Conservation (phyloP, 2,329 filamentous ascomycete species). For the Microthyrium microscopicum region DNA sequence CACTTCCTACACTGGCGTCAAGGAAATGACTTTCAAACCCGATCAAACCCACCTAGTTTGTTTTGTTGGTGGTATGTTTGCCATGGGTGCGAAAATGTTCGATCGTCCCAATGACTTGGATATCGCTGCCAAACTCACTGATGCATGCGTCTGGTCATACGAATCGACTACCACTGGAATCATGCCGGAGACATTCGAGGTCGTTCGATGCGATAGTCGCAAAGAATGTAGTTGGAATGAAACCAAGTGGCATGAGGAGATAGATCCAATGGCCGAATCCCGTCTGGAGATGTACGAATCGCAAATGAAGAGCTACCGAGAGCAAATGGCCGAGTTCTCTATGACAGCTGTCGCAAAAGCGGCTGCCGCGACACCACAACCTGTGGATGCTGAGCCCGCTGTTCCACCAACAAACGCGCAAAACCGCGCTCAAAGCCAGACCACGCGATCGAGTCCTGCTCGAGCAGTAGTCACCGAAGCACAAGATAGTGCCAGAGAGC, state of each 20-base stretch:
- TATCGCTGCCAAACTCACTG: slow-evolving; percentile 39
- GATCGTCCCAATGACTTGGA: slow-evolving; percentile 35
- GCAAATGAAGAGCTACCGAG: slow-evolving; percentile 16
- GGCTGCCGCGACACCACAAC: neutral
- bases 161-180: slow-evolving; percentile 38
- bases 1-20: slow-evolving; percentile 12
- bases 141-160: slow-evolving; percentile 49
- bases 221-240: slow-evolving; percentile 28
- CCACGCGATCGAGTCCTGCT: neutral
- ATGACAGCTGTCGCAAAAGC: neutral
- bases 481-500: no score
- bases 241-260: slow-evolving; percentile 23
- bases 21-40: slow-evolving; percentile 11
- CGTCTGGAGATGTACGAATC: slow-evolving; percentile 17
- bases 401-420: neutral
- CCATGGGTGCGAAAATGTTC: slow-evolving; percentile 47
- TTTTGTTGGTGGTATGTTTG: slow-evolving; percentile 56
- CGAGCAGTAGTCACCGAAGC: no score
- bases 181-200: slow-evolving; percentile 43
- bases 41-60: slow-evolving; percentile 41
- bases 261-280: slow-evolving; percentile 20
- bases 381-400: neutral
- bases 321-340: slow-evolving; percentile 11
- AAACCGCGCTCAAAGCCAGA: no score
- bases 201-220: slow-evolving; percentile 28